Evolutionary conservation across 2,329 filamentous ascomycete genomes (phyloP).

Genomic region (Bipolaris victoriae): DNA sequence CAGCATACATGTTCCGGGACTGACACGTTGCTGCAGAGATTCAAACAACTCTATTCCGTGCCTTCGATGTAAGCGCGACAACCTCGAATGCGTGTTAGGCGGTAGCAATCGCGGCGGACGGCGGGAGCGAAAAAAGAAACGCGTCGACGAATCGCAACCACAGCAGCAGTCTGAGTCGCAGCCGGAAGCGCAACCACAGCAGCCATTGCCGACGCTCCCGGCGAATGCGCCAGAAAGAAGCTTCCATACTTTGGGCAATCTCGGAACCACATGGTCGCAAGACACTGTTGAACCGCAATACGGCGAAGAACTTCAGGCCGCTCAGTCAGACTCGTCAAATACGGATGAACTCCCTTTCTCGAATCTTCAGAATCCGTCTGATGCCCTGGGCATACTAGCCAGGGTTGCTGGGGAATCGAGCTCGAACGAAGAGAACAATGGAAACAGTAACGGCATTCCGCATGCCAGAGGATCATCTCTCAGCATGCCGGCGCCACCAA

Average conservation of each 20-base stretch:
- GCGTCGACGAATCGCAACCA: constrained; percentile 20
- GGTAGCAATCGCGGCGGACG: constrained; percentile 65
- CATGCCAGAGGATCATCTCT: constrained; percentile 22
- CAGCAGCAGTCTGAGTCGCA: constrained; percentile 6
- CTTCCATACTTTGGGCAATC: constrained; percentile 46
- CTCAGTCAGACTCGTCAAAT: constrained; percentile 39
- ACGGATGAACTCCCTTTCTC: constrained; percentile 48
- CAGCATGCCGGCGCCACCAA: constrained; percentile 29
- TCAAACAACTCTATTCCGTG: constrained; percentile 61
- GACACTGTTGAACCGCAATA: constrained; percentile 27
- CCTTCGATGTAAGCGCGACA: constrained; percentile 63
- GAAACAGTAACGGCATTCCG: constrained; percentile 16
- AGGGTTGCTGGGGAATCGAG: constrained; percentile 52
- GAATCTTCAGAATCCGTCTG: constrained; percentile 57
- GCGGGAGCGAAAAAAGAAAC: constrained; percentile 60
- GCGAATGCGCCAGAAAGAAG: constrained; percentile 41
- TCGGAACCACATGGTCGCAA: constrained; percentile 48
- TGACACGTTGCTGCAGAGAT: constrained; percentile 42
- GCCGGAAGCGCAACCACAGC: constrained; percentile 10
- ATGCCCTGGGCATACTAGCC: constrained; percentile 57
- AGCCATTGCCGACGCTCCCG: constrained; percentile 33
- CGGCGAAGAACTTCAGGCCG: constrained; percentile 30
- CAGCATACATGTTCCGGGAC: neutral
- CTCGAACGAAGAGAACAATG: constrained; percentile 32
- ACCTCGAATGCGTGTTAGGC: constrained; percentile 64